These are phyloP conservation scores for Cicer pinnatifidum DNA, from an alignment of 306 rosid genomes.

Conservation along the genomic window DNA sequence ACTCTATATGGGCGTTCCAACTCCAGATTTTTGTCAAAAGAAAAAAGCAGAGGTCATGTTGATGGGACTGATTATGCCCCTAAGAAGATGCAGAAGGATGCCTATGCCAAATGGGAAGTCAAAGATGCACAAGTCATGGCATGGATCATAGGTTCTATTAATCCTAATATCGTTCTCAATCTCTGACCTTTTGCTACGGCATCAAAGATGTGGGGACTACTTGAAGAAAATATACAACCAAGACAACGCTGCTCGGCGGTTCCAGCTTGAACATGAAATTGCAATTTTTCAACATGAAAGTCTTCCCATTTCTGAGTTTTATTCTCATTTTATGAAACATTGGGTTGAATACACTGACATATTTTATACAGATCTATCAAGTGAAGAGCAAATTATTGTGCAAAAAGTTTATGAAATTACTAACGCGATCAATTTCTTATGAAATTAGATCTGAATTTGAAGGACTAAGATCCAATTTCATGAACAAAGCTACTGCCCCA, in stretches of 20 bases:
- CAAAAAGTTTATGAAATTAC: not conserved
- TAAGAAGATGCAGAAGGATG: too few species aligned
- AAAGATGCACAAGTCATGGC: too few species aligned
- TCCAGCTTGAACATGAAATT: not conserved
- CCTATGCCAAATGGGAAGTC: too few species aligned
- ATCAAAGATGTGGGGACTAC: too few species aligned
- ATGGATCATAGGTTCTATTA: too few species aligned
- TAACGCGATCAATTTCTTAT: not conserved
- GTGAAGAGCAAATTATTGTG: not conserved
- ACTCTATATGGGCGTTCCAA: too few species aligned
- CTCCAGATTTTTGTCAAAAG: too few species aligned
- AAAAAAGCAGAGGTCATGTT: too few species aligned
- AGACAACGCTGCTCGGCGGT: not conserved
- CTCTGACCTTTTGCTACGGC: too few species aligned
- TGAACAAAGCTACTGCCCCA: not conserved
- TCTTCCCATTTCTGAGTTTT: not conserved
- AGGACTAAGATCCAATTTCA: not conserved
- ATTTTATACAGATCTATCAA: not conserved
- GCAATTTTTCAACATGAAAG: not conserved
- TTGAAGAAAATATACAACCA: too few species aligned
- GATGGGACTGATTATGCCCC: too few species aligned
- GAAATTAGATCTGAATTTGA: conserved; percentile 9
- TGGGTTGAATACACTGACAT: conserved; percentile 18
- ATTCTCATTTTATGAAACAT: conserved; percentile 11
- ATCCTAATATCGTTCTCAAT: too few species aligned